Conservation (phyloP, 2,329 filamentous ascomycete species). For the Fusarium kyushuense region DNA sequence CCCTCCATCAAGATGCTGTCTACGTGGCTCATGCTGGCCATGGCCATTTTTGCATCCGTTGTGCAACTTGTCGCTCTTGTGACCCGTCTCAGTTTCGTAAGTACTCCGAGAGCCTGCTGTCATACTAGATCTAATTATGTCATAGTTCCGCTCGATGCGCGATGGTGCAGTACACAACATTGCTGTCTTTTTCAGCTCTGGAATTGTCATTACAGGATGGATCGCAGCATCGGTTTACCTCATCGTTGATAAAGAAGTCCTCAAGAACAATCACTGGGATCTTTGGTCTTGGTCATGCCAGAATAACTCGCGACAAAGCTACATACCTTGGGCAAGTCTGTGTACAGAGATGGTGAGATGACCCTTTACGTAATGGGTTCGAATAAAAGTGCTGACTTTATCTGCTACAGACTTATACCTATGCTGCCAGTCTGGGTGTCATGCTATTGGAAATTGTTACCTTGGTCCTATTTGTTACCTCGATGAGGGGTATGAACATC, state of each 20-base stretch:
- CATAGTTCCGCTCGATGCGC: neutral
- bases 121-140: neutral
- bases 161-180: neutral
- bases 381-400: rapidly evolving
- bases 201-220: neutral
- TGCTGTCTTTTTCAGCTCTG: neutral
- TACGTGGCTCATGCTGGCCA: constrained; percentile 17
- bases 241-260: constrained; percentile 12
- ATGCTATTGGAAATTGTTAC: neutral
- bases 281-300: constrained; percentile 24
- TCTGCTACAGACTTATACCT: neutral
- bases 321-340: constrained; percentile 3
- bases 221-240: constrained; percentile 4
- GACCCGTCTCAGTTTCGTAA: neutral
- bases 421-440: neutral
- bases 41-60: neutral
- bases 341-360: constrained; percentile 13
- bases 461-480: neutral
- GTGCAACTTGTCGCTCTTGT: neutral
- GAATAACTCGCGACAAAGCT: constrained; percentile 14
- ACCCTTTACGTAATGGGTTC: rapidly evolving
- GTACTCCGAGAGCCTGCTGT: rapidly evolving
- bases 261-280: constrained; percentile 15
- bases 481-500: neutral
- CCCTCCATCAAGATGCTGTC: constrained; percentile 12